A percentile compares a stretch with the other conserved stretches of the same genome.
Conservation (phyloP, 768 basidiomycete genomes). For the Dioszegia hungarica region DNA sequence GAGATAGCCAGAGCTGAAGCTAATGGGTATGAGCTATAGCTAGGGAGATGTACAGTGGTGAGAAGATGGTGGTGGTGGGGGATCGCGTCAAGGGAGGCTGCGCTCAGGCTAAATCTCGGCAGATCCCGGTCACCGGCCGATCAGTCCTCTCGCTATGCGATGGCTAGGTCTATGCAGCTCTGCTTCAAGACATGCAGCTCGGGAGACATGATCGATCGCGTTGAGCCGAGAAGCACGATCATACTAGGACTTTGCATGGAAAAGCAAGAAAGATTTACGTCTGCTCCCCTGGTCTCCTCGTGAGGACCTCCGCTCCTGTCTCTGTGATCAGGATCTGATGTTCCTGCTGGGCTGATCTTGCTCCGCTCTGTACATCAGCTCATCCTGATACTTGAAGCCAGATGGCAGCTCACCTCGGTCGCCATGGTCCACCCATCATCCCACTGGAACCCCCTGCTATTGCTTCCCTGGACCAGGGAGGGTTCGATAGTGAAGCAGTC, state of each 20-base stretch:
- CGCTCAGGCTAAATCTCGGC: neutral
- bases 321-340: slow-evolving; percentile 84
- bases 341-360: slow-evolving; percentile 77
- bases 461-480: slow-evolving; percentile 66
- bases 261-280: neutral
- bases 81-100: neutral
- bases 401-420: slow-evolving; percentile 62
- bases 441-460: slow-evolving; percentile 69
- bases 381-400: too few relatives aligned
- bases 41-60: too few relatives aligned
- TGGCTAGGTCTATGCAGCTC: too few relatives aligned
- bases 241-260: too few relatives aligned
- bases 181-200: neutral
- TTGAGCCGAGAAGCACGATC: too few relatives aligned
- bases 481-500: slow-evolving; percentile 95
- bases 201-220: neutral
- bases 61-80: too few relatives aligned
- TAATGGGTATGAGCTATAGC: too few relatives aligned
- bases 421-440: slow-evolving; percentile 93
- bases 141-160: too few relatives aligned
- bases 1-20: too few relatives aligned
- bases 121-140: neutral
- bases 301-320: slow-evolving; percentile 71
- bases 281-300: slow-evolving; percentile 41
- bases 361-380: slow-evolving; percentile 59